Percentiles rank a stretch among this genome's conserved stretches.
These are phyloP conservation scores for Catenaria anguillulae DNA, from an alignment of 371 early-diverging fungal species.

Conservation along the genomic window DNA sequence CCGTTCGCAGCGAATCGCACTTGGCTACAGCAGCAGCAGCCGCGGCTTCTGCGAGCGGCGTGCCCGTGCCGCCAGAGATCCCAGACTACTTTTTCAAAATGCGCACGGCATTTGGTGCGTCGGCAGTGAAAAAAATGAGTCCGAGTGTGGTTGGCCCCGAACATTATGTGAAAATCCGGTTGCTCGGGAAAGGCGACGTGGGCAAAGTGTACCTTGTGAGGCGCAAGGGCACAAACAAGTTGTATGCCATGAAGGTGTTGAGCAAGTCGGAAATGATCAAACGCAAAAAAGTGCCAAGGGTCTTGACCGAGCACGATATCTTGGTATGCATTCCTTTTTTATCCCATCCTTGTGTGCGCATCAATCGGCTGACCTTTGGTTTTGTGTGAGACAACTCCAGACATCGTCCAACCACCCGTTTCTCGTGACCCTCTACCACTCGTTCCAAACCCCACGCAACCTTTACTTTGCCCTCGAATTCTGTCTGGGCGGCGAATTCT, in stretches of 20 bases:
- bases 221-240: constrained; percentile 62
- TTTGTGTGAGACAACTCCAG: constrained; percentile 4
- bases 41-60: too few species aligned
- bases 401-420: constrained; percentile 79
- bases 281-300: constrained; percentile 88
- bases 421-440: constrained; percentile 90
- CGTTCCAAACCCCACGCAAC: constrained; percentile 86
- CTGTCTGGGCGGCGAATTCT: constrained; percentile 97
- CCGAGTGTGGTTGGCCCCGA: constrained; percentile 3
- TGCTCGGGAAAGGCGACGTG: constrained; percentile 92
- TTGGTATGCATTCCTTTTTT: constrained; percentile 40
- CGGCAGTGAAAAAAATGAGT: neutral
- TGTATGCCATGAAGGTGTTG: constrained; percentile 82
- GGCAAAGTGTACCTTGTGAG: constrained; percentile 89
- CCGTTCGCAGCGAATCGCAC: too few species aligned
- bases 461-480: constrained; percentile 97
- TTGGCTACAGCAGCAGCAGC: too few species aligned
- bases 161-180: constrained; percentile 13
- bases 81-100: neutral
- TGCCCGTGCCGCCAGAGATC: too few species aligned
- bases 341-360: neutral
- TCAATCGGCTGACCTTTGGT: too few species aligned
- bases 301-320: constrained; percentile 91
- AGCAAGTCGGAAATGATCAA: constrained; percentile 90
- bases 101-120: neutral